phyloP scores from a whole-genome alignment of 345 rosid species.

The Salix caprea region DNA sequence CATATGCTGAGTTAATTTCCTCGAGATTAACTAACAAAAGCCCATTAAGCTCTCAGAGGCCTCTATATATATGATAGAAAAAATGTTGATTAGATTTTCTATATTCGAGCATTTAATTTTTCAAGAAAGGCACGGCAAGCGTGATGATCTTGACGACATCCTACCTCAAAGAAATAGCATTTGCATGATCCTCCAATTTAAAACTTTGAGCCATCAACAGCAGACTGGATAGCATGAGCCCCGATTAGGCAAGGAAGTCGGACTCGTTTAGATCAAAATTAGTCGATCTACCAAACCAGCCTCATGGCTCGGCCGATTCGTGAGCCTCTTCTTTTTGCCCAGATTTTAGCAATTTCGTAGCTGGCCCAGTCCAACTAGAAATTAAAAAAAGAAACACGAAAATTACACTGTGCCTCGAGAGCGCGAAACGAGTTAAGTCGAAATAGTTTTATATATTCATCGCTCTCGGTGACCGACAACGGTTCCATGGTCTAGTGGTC shows the following conservation, averaged over 20 bases:
- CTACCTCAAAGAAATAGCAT: slow-evolving; percentile 12
- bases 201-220: not conserved
- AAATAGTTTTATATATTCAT: fast-evolving
- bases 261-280: not conserved
- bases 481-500: slow-evolving; percentile 32
- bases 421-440: no score
- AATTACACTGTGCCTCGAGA: not conserved
- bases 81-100: no score
- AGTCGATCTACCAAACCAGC: no score
- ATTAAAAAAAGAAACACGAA: not conserved
- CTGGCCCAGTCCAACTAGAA: no score
- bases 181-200: slow-evolving; percentile 1
- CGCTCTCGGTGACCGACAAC: no score
- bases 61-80: not conserved
- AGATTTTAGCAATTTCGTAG: no score
- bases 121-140: not conserved
- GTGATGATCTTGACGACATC: not conserved
- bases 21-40: not conserved
- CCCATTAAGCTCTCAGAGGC: not conserved
- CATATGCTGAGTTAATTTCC: not conserved
- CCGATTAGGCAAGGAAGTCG: not conserved
- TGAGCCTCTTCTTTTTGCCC: no score
- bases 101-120: not conserved
- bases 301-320: no score
- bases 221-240: not conserved